phyloP scores from a whole-genome alignment of 164 flowering plant species.

The Vitis cinerea region DNA sequence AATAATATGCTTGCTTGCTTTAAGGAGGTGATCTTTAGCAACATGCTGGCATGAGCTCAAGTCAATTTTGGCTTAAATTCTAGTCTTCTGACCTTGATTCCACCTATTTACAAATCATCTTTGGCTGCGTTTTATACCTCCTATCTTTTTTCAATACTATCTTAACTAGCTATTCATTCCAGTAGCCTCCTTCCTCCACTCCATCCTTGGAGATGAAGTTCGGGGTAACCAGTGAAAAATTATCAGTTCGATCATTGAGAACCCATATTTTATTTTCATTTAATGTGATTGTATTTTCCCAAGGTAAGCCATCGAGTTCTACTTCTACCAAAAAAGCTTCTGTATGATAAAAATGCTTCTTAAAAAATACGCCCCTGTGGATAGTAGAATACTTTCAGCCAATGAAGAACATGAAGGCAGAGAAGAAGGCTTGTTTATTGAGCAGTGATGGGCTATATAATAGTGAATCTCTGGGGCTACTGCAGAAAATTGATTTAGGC shows the following conservation, averaged over 20 bases:
- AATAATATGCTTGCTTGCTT: constrained; percentile 35
- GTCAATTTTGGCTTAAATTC: constrained; percentile 27
- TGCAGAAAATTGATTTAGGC: neutral
- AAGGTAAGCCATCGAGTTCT: too few species aligned
- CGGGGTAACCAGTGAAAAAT: constrained; percentile 32
- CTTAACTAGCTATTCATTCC: constrained; percentile 25
- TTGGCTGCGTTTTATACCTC: constrained; percentile 35
- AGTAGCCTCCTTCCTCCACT: constrained; percentile 11
- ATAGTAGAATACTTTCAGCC: constrained; percentile 12
- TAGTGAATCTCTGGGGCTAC: neutral
- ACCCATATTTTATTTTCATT: too few species aligned
- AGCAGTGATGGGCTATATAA: neutral
- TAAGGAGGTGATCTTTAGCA: constrained; percentile 24
- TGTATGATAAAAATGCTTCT: too few species aligned
- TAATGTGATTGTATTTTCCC: too few species aligned
- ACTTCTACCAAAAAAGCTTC: too few species aligned
- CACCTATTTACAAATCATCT: constrained; percentile 42
- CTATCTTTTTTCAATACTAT: constrained; percentile 21
- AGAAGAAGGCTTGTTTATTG: neutral
- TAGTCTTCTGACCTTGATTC: constrained; percentile 34
- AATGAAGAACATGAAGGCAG: neutral
- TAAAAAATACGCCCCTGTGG: neutral
- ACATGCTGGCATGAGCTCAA: constrained; percentile 32
- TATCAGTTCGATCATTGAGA: constrained; percentile 18
- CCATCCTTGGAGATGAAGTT: constrained; percentile 41